These are phyloP conservation scores for Papiliotrema flavescens DNA, from an alignment of 1,284 basidiomycete genomes.

Conservation along the genomic window DNA sequence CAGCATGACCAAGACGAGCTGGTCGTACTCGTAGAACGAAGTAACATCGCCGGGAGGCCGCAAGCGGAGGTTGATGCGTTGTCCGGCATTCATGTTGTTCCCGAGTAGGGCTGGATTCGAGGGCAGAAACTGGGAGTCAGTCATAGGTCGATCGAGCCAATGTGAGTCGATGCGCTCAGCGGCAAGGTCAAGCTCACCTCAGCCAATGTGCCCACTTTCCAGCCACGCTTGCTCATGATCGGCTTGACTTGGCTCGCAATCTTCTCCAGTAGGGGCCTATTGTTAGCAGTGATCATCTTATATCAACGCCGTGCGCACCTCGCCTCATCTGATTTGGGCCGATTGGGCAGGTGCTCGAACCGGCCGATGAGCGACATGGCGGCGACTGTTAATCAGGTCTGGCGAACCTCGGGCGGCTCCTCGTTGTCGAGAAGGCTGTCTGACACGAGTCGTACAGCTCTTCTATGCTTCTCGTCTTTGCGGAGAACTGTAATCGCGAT, in stretches of 20 bases:
- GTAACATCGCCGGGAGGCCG: slow-evolving; percentile 65
- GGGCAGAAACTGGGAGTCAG: slow-evolving; percentile 64
- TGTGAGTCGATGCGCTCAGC: not conserved
- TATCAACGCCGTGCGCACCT: slow-evolving; percentile 26
- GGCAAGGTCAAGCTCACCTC: slow-evolving; percentile 53
- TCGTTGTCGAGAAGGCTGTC: too few species aligned
- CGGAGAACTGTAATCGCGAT: too few species aligned
- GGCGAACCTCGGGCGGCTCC: too few species aligned
- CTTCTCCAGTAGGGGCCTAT: slow-evolving; percentile 59
- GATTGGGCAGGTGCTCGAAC: slow-evolving; percentile 45
- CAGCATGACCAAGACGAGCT: slow-evolving; percentile 72
- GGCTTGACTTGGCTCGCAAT: slow-evolving; percentile 79
- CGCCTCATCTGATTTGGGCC: slow-evolving; percentile 43
- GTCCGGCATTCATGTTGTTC: slow-evolving; percentile 64
- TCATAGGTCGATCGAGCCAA: too few species aligned
- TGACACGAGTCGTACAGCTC: too few species aligned
- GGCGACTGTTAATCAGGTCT: too few species aligned
- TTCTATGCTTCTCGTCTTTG: too few species aligned
- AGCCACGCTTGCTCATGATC: slow-evolving; percentile 76
- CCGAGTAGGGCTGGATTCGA: slow-evolving; percentile 66
- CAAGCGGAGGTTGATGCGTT: slow-evolving; percentile 74
- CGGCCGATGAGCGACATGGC: slow-evolving; percentile 33
- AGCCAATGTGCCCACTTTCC: slow-evolving; percentile 73
- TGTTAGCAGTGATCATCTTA: not conserved
- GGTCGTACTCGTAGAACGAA: slow-evolving; percentile 71